Conservation (phyloP, 371 early-diverging fungal species). For the Entomophthora muscae region DNA sequence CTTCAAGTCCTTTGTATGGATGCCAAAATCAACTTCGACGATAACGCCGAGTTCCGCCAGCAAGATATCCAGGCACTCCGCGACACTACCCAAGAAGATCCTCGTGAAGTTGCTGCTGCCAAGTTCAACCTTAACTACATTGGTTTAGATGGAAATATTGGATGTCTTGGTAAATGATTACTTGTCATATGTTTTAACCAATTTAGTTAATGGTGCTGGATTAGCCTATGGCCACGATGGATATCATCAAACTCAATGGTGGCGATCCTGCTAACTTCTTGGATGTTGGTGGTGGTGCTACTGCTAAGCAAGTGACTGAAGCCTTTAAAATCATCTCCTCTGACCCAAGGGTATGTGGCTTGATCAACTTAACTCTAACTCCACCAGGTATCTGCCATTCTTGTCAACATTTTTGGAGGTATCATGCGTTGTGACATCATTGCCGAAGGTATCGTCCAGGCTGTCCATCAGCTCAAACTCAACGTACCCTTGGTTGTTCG, state of each 20-base stretch:
- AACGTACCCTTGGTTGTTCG: constrained; percentile 91
- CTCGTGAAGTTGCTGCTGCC: constrained; percentile 92
- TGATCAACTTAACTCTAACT: background rate
- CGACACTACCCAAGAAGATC: constrained; percentile 90
- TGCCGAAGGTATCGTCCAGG: constrained; percentile 94
- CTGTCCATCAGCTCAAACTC: constrained; percentile 75
- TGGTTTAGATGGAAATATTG: constrained; percentile 85
- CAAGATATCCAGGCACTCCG: constrained; percentile 72
- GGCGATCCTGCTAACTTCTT: constrained; percentile 99
- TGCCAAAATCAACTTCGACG: constrained; percentile 93
- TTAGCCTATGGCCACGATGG: constrained; percentile 99
- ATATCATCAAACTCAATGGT: constrained; percentile 96
- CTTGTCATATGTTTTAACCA: background rate
- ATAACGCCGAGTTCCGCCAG: constrained; percentile 96
- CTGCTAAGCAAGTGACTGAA: constrained; percentile 88
- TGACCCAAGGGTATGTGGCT: constrained; percentile 48
- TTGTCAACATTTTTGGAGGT: constrained; percentile 98
- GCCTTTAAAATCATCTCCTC: constrained; percentile 96
- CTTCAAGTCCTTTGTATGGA: constrained; percentile 62
- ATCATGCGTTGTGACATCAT: constrained; percentile 98
- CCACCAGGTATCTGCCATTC: constrained; percentile 61
- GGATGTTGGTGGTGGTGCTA: constrained; percentile 96
- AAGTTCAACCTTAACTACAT: constrained; percentile 96
- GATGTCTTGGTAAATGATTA: constrained; percentile 30
- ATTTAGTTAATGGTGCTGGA: constrained; percentile 90